phyloP scores from a whole-genome alignment of 192 early-diverging fungal genomes.

The Entomortierella chlamydospora region DNA sequence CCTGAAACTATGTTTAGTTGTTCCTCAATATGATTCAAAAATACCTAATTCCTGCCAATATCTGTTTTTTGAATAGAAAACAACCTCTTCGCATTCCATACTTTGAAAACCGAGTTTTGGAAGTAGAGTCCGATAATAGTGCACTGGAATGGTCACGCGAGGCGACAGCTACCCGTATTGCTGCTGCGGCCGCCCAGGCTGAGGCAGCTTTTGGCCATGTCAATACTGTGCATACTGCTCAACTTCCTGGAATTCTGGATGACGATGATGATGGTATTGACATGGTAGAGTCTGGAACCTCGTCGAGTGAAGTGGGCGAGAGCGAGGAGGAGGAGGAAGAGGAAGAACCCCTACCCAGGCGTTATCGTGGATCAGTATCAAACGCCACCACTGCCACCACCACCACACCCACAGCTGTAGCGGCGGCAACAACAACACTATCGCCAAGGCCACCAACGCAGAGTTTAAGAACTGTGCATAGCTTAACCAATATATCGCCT shows the following conservation, averaged over 20 bases:
- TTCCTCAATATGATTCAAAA: no score
- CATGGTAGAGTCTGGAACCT: background rate
- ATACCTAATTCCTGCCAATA: background rate
- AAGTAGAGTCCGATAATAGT: conserved; percentile 28
- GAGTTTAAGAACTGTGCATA: conserved; percentile 29
- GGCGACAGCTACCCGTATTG: conserved; percentile 19
- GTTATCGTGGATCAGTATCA: background rate
- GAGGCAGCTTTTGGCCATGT: conserved; percentile 2
- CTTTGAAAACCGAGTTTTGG: conserved; percentile 37
- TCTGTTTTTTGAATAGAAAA: conserved; percentile 11
- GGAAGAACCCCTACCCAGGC: background rate
- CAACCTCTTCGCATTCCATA: conserved; percentile 43
- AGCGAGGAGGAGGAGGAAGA: conserved; percentile 9
- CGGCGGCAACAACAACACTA: background rate
- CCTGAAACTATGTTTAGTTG: background rate
- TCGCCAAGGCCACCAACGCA: background rate
- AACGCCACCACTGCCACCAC: background rate
- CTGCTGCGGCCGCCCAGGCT: conserved; percentile 20
- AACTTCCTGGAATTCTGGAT: conserved; percentile 9
- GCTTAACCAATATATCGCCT: background rate
- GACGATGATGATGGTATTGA: background rate
- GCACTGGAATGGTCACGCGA: conserved; percentile 41
- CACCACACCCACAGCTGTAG: background rate
- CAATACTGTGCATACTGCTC: conserved; percentile 43
- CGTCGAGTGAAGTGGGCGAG: no score